Evolutionary conservation across 148 eudicot genomes (phyloP), one percentile per base, ranked within the genome.

Genomic region (Camellia granthamiana): DNA sequence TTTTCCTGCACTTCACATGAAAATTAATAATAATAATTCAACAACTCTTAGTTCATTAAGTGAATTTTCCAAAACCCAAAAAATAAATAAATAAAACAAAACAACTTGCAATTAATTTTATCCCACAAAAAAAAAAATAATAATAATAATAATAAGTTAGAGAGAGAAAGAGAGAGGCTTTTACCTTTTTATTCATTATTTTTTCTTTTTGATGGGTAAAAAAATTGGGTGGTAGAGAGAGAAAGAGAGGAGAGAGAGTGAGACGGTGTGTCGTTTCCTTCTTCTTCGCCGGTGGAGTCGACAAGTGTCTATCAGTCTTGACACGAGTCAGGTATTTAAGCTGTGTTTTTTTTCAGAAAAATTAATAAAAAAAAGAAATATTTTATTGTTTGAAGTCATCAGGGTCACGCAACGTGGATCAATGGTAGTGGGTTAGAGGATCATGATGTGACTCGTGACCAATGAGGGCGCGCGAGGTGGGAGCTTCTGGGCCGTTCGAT

Each of bases 221-320:
- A 60, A 59, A 16, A 41, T n/a, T 51, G 15, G n/a, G 47, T n/a
- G 23, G 44, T 13, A 66, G 59, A 64, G 71, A 64, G 69, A 64
- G 83, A 79, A 76, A 80, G 83, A 68, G 74, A 59, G 69, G 42
- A 69, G 78, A 44, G 74, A 82, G 80, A 59, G 64, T 38, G 84
- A 7, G 76, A 8, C 14, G 72, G 42, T 65, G 87, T 83, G 86
- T 74, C 82, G 85, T 51, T 73, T 83, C 62, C 81, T 83, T 72
- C 86, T 83, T 77, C 77, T 79, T 83, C 84, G 87, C 73, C 74
- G 85, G 75, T 74, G 81, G 83, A 76, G 78, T 19, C 74, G 90
- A 88, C 90, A 88, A 79, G 89, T 88, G 90, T 84, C 89, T 88
- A 6, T n/a, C 77, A 10, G n/a, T 64, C 74, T 80, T 55, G n/a